Percentiles rank a stretch among this genome's conserved stretches.
Conservation (phyloP, 2,329 filamentous ascomycete genomes). For the Fusarium staphyleae region DNA sequence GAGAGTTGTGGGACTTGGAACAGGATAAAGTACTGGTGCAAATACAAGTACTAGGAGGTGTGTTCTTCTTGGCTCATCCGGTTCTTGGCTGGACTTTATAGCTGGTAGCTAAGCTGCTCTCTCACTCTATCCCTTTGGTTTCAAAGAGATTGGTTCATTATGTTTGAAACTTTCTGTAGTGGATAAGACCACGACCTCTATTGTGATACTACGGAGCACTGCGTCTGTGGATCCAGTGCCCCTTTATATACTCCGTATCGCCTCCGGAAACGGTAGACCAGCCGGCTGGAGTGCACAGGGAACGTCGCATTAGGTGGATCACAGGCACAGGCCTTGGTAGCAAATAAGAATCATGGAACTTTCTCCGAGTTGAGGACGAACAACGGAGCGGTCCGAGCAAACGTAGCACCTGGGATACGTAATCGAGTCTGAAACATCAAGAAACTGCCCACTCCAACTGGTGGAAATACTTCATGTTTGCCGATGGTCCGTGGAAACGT, state of each 20-base stretch:
- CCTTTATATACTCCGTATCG: slow-evolving; percentile 14
- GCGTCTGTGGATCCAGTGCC: background rate
- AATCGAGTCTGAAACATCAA: slow-evolving; percentile 7
- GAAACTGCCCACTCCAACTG: slow-evolving; percentile 1
- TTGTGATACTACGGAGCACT: background rate
- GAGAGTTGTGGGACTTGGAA: background rate
- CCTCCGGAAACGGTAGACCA: background rate
- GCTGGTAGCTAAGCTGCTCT: background rate
- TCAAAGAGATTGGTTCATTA: slow-evolving; percentile 20
- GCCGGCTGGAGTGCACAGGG: no score
- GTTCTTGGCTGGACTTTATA: slow-evolving; percentile 12
- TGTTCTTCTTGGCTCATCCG: no score
- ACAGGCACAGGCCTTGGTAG: background rate
- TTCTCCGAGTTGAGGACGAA: background rate
- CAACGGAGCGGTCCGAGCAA: background rate
- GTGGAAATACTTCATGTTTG: slow-evolving; percentile 9
- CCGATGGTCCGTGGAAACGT: background rate
- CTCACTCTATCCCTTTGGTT: slow-evolving; percentile 7
- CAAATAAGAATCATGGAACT: background rate
- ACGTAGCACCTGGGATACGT: slow-evolving; percentile 8
- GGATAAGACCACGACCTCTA: background rate
- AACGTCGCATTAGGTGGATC: no score
- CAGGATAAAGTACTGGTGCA: background rate
- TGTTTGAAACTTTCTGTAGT: slow-evolving; percentile 22
- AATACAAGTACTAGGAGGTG: no score